Conservation (phyloP, 768 basidiomycete genomes). For the Hericium coralloides region DNA sequence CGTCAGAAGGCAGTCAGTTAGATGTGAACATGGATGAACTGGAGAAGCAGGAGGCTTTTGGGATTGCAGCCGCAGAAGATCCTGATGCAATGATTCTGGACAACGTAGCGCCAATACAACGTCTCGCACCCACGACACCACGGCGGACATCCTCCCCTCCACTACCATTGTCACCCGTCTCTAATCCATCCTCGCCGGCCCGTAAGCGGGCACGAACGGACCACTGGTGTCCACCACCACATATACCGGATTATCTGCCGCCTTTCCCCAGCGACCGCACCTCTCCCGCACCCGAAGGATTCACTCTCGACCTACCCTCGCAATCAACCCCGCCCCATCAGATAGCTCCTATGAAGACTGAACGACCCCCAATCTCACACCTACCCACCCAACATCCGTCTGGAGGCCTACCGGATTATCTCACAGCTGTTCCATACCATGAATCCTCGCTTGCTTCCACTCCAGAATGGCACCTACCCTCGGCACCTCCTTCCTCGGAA, state of each 20-base stretch:
- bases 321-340: constrained; percentile 25
- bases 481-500: constrained; percentile 30
- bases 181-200: constrained; percentile 47
- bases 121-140: constrained; percentile 10
- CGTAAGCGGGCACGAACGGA: constrained; percentile 49
- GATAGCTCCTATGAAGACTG: constrained; percentile 27
- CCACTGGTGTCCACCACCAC: constrained; percentile 51
- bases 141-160: constrained; percentile 28
- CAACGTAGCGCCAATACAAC: constrained; percentile 5
- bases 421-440: constrained; percentile 63
- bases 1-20: too few species aligned
- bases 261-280: constrained; percentile 44
- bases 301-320: constrained; percentile 27
- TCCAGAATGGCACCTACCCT: constrained; percentile 63
- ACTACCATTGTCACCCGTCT: constrained; percentile 47
- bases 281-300: constrained; percentile 22
- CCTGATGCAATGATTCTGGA: background rate
- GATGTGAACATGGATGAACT: constrained; percentile 11
- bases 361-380: constrained; percentile 26
- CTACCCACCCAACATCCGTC: constrained; percentile 22
- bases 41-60: constrained; percentile 11
- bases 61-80: constrained; percentile 4
- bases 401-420: constrained; percentile 51
- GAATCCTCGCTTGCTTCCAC: constrained; percentile 59
- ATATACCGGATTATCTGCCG: constrained; percentile 60